Evolutionary conservation across 257 asterid species (phyloP).

Genomic region (Fraxinus cuspidata): DNA sequence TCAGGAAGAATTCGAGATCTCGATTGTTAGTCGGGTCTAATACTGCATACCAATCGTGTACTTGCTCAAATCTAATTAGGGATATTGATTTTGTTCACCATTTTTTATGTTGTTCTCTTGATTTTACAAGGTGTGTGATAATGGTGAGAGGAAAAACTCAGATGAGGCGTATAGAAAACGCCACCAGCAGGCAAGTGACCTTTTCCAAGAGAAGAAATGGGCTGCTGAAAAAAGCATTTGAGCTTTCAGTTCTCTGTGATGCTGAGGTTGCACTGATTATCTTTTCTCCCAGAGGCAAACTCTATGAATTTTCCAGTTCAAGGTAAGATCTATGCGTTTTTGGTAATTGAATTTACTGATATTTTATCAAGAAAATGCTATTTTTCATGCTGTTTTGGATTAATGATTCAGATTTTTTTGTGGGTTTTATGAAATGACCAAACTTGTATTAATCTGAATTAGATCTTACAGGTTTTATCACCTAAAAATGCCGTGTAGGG

Average conservation of each 20-base stretch:
- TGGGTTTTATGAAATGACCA: not conserved
- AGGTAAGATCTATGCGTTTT: constrained; percentile 44
- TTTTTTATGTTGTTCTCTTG: not conserved
- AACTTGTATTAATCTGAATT: not conserved
- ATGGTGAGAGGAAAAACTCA: constrained; percentile 98
- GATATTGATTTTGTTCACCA: not conserved
- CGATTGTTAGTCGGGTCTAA: not conserved
- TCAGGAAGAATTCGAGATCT: not conserved
- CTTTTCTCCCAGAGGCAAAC: constrained; percentile 85
- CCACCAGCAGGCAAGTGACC: constrained; percentile 88
- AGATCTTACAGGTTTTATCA: constrained; percentile 7
- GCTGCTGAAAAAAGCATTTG: constrained; percentile 79
- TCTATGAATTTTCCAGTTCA: constrained; percentile 76
- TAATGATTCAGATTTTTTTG: constrained; percentile 13
- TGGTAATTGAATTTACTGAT: not conserved
- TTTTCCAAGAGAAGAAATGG: constrained; percentile 94
- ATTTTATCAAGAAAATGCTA: not conserved
- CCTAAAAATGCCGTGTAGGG: too few species aligned
- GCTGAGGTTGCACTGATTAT: constrained; percentile 79
- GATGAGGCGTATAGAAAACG: constrained; percentile 94
- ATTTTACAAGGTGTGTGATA: not conserved
- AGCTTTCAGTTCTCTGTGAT: constrained; percentile 85
- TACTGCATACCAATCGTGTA: not conserved
- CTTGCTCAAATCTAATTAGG: not conserved
- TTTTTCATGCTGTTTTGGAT: not conserved